Evolutionary conservation across 1,284 basidiomycete genomes (phyloP).

Genomic region (Mycena citricolor): DNA sequence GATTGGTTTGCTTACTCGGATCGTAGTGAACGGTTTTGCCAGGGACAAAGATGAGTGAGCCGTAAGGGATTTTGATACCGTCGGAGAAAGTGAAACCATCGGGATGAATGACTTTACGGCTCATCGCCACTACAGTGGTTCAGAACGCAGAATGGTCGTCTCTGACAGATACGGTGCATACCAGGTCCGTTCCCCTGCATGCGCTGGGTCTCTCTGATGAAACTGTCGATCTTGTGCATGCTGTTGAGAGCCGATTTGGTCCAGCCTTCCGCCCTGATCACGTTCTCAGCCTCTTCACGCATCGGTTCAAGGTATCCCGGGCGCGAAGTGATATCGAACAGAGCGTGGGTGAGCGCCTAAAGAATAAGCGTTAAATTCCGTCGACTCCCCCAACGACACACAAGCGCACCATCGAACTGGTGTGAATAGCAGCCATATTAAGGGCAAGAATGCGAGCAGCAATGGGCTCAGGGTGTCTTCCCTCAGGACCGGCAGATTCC

Average conservation of each 20-base stretch:
- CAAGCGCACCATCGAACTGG: conserved; percentile 28
- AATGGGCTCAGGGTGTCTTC: conserved; percentile 26
- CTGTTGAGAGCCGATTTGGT: conserved; percentile 40
- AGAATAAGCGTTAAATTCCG: not conserved
- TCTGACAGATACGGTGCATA: conserved; percentile 21
- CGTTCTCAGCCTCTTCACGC: conserved; percentile 42
- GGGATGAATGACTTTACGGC: conserved; percentile 30
- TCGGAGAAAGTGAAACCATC: conserved; percentile 37
- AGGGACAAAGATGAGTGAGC: conserved; percentile 29
- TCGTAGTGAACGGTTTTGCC: conserved; percentile 28
- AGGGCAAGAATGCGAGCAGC: conserved; percentile 30
- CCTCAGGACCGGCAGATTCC: conserved; percentile 23
- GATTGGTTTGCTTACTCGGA: not conserved
- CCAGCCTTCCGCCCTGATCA: conserved; percentile 42
- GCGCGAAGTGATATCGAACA: conserved; percentile 42
- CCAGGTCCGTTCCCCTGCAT: conserved; percentile 29
- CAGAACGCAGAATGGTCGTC: no score
- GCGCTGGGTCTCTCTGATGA: conserved; percentile 45
- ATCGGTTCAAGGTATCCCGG: conserved; percentile 41
- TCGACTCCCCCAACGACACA: not conserved
- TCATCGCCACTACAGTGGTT: conserved; percentile 3
- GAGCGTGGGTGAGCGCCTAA: conserved; percentile 30
- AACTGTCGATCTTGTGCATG: conserved; percentile 48
- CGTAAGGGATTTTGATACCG: conserved; percentile 36
- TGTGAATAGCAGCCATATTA: conserved; percentile 37